Conservation (phyloP, 1,139 yeast genomes). For the Suhomyces kunorum region DNA sequence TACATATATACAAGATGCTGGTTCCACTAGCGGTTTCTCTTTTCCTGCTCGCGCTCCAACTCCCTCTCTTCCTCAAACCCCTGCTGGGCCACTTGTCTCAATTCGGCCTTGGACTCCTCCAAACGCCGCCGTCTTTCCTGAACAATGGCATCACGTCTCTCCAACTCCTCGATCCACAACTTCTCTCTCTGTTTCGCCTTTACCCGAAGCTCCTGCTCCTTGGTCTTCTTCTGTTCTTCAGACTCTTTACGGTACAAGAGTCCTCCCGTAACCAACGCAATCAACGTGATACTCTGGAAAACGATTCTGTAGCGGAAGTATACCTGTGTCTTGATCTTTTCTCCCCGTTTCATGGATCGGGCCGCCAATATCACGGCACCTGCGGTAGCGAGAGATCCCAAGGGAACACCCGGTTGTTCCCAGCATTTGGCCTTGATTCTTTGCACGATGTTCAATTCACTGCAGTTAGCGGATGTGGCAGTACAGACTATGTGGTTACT, state of each 20-base stretch:
- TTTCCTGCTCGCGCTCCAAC: background rate
- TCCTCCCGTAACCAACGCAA: conserved; percentile 82
- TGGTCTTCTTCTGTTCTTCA: conserved; percentile 44
- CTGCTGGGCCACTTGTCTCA: conserved; percentile 41
- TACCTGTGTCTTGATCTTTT: conserved; percentile 72
- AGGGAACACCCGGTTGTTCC: conserved; percentile 79
- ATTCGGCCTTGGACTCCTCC: conserved; percentile 41
- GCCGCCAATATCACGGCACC: conserved; percentile 83
- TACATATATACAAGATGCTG: conserved; percentile 2
- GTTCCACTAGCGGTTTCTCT: background rate
- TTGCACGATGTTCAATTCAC: conserved; percentile 25
- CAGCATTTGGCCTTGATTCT: conserved; percentile 42
- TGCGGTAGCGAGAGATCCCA: conserved; percentile 76
- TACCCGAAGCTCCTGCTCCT: conserved; percentile 62
- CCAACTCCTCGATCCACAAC: conserved; percentile 87
- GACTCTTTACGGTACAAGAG: conserved; percentile 54
- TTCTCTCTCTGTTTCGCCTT: conserved; percentile 83
- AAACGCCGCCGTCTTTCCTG: conserved; percentile 59
- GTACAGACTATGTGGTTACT: conserved; percentile 10
- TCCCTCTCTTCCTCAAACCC: conserved; percentile 33
- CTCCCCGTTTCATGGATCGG: conserved; percentile 69
- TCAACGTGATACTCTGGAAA: conserved; percentile 77
- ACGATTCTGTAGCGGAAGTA: conserved; percentile 91
- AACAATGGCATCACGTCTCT: conserved; percentile 75
- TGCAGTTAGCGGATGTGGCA: conserved; percentile 12